Percentiles rank a stretch among this genome's conserved stretches.
These are phyloP conservation scores for Bathelium albidoporum DNA, from an alignment of 495 filamentous ascomycete genomes.

Conservation along the genomic window DNA sequence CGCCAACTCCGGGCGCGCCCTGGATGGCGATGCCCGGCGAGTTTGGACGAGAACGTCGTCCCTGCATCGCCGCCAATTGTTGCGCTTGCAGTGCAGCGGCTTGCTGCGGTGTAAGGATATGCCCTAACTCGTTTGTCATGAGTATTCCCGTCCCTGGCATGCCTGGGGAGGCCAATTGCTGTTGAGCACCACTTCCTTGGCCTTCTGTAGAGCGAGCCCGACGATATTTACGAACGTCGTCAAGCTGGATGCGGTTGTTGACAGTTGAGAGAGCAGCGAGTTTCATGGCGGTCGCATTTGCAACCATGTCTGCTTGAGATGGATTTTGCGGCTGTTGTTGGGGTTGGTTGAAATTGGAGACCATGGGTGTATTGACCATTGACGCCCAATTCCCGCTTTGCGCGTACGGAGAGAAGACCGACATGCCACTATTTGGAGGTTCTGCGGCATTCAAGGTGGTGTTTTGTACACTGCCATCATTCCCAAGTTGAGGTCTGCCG, in stretches of 20 bases:
- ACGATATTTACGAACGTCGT: conserved; percentile 90
- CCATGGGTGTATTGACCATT: conserved; percentile 97
- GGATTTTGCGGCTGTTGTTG: conserved; percentile 38
- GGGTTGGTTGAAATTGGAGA: conserved; percentile 60
- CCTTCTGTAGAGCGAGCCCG: conserved; percentile 84
- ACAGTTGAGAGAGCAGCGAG: conserved; percentile 92
- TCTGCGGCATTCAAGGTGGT: conserved; percentile 70
- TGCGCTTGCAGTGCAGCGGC: conserved; percentile 76
- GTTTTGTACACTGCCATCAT: conserved; percentile 64
- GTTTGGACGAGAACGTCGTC: conserved; percentile 79
- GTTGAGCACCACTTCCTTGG: conserved; percentile 41
- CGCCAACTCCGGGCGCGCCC: conserved; percentile 42
- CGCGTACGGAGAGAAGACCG: conserved; percentile 80
- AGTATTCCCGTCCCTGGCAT: conserved; percentile 61
- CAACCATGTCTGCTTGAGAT: conserved; percentile 92
- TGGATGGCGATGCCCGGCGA: conserved; percentile 87
- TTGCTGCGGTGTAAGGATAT: conserved; percentile 74
- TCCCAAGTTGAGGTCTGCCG: conserved; percentile 56
- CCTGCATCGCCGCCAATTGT: conserved; percentile 62
- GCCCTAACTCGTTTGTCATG: conserved; percentile 87
- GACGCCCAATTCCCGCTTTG: conserved; percentile 93
- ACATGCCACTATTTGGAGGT: conserved; percentile 52
- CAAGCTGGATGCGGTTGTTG: conserved; percentile 94
- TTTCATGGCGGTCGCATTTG: conserved; percentile 98
- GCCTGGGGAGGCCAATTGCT: conserved; percentile 28